Evolutionary conservation across 225 moss, liverwort and hornwort genomes (phyloP), one percentile per base, ranked within the genome.

Genomic region (Straminergon stramineum): DNA sequence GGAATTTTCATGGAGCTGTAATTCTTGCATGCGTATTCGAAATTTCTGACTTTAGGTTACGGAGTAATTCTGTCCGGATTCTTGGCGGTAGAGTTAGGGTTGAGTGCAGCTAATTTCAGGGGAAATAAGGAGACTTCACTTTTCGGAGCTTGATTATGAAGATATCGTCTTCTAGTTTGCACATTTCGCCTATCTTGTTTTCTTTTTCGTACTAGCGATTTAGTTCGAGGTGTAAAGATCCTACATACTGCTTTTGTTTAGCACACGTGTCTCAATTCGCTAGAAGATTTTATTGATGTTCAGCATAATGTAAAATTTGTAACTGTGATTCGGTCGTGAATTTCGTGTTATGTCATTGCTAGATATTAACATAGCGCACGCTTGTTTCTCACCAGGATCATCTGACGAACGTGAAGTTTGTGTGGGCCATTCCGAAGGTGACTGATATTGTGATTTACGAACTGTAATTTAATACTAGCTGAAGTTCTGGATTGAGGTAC

Each of bases 371-470:
- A 51, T 34, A 23, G 56, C 37, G 62, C 81, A 62, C 37, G 66
- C 60, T 82, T 88, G 64, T 85, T 78, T 35, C 65, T 85, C 41
- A 84, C 68, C 89, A 92, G 90, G 86, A 90, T 86, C 63, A 68
- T 74, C 79, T 82, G 73, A 89, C 26, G 63, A 32, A 68, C 27
- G 75, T 80, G 89, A 52, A 60, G 19, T 89, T 32, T 76, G 65
- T 63, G 74, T 32, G 65, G 41, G 66, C 60, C 48, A 37, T 8
- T 35, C 43, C 41, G 39, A 61, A 79, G 67, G 61, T 71, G 61
- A 60, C 51, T 74, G 76, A 45, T 91, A 60, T 57, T 86, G n/a
- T 51, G 84, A 86, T 51, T 53, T 52, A 8, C 62, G 58, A 80
- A 43, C 57, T 84, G 75, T 68, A 56, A 64, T 69, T 73, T 51